Evolutionary conservation across 75 land plant genomes (phyloP), one percentile per base, ranked within the genome.

Genomic region (Selaginella moellendorffii): DNA sequence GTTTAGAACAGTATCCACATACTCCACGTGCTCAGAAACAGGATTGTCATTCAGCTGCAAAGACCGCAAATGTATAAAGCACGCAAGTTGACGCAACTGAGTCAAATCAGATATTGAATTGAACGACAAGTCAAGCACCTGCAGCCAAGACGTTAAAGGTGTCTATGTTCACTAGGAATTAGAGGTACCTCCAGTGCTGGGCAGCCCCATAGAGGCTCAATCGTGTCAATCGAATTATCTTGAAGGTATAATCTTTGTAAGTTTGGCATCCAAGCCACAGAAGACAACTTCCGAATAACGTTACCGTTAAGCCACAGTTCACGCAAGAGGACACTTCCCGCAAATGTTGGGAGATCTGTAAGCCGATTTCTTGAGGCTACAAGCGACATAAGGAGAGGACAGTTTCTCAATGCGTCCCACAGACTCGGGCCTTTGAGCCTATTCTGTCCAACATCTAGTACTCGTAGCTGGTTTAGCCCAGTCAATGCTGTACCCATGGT

Each of bases 291-390:
- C 46, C n/a, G 54, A 10, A 75, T 75, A 19, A 64, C 29, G 20
- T 75, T 75, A 24, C 77, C 77, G 70, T 75, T 75, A 19, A 75
- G 53, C 77, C 77, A 75, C n/a, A 75, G 36, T 31, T 75, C 77
- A 21, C 65, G 65, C 10, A 75, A 64, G 27, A 75, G 28, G n/a
- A 65, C 69, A 70, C 69, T 75, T 28, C 77, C 77, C 0, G 20
- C 24, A 46, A 69, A 67, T 1, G 72, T 70, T 12, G 77, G 73
- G 31, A 75, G 77, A 28, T 75, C 77, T 24, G 65, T 65, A 2
- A 74, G 31, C 22, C 29, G 51, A 28, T 74, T 74, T 9, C 72
- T 52, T 51, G 77, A 74, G 9, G 77, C 77, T 2, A 74, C 68
- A 12, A 74, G 22, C 29, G 77, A 74, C 2, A 74, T 56, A 56